Evolutionary conservation across 129 eudicot species (phyloP), one percentile per base, ranked within the genome.

Genomic region (Calendula officinalis): DNA sequence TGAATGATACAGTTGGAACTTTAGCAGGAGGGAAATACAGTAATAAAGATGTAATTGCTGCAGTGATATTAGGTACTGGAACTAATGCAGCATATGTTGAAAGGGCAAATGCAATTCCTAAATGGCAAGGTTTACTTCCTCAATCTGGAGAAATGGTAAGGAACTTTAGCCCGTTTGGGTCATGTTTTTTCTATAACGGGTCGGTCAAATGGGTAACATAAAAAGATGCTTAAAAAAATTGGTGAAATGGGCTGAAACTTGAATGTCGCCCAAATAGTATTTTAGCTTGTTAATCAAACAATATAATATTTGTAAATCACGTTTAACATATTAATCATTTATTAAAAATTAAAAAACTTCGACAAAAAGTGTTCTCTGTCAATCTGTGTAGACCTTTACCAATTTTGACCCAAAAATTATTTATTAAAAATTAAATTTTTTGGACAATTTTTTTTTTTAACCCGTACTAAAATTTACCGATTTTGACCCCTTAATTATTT

Each of bases 61-160:
- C 97, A n/a, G 91, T 90, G 45, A 90, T 90, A 16, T 78, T 90
- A 64, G 97, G 97, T 12, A 90, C 97, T 6, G 97, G 97, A 77
- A 86, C 97, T 36, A 89, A 89, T 81, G 97, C 97, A 61, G 95
- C 95, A 27, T 89, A 89, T 77, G 91, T 84, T 16, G 94, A 84
- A 67, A 84, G 90, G 10, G 98, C 84, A 36, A 64, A 72, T 53
- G 94, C 92, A 15, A 90, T 86, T 40, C 95, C 95, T 13, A 86
- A 91, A 83, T 80, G 84, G 90, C 87, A 91, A 61, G 94, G 89
- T 57, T 79, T 64, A 48, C 85, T 78, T 63, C 85, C 94, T 13
- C 86, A 77, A 79, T 78, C 86, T 2, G 97, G 95, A 66, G 95
- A 83, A 66, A 90, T 86, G 97, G 97, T 89, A 48, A 40, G 88